Conservation (phyloP, 2,329 filamentous ascomycete species). For the Botrytis pseudocinerea region DNA sequence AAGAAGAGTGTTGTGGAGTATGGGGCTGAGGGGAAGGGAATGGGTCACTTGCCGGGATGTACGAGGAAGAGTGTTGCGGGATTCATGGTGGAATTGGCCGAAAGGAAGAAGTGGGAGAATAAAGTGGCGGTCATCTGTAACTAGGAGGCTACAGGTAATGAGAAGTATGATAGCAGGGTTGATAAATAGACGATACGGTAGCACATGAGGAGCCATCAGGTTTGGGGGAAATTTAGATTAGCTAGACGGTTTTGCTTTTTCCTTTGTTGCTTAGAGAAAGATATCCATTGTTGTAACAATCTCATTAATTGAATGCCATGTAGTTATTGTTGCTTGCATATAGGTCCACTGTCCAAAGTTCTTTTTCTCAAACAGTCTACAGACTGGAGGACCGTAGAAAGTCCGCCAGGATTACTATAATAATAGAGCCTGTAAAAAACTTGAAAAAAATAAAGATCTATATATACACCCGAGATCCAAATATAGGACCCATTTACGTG, state of each 20-base stretch:
- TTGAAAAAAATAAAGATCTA: background rate
- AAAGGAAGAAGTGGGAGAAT: background rate
- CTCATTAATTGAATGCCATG: too few species aligned
- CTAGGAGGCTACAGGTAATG: background rate
- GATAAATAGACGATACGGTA: background rate
- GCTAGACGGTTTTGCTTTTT: constrained; percentile 2
- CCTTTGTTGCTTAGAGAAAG: constrained; percentile 1
- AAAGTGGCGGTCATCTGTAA: constrained; percentile 21
- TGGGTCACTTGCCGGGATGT: constrained; percentile 26
- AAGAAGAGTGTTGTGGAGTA: constrained; percentile 24
- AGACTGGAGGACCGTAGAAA: background rate
- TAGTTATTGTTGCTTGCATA: too few species aligned
- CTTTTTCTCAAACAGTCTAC: background rate
- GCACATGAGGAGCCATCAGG: background rate
- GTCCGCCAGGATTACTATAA: background rate
- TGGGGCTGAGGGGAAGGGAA: constrained; percentile 36
- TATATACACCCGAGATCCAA: background rate
- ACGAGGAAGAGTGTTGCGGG: constrained; percentile 42
- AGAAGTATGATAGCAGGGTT: background rate
- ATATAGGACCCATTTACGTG: background rate
- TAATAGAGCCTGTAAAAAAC: background rate
- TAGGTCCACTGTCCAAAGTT: too few species aligned
- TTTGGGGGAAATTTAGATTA: background rate
- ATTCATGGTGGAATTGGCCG: constrained; percentile 46
- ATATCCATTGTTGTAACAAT: constrained; percentile 16